Evolutionary conservation across 805 yeast genomes (phyloP).

Genomic region (Saturnispora hagleri): DNA sequence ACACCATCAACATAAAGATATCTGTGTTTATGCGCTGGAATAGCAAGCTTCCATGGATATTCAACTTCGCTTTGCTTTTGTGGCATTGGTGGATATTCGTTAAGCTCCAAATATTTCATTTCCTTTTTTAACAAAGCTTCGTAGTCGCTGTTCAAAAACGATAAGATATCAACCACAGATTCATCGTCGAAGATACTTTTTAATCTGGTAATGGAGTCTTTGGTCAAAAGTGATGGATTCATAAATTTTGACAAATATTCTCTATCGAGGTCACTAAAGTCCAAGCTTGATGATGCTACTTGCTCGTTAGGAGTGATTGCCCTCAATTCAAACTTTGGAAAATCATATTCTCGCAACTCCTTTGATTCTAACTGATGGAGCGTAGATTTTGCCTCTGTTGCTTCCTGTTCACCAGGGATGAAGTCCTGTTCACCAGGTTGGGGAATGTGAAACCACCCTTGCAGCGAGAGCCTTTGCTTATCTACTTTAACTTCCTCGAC

Average conservation of each 20-base stretch:
- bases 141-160: slow-evolving; percentile 50
- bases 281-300: slow-evolving; percentile 13
- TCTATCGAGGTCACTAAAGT: slow-evolving; percentile 34
- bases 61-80: slow-evolving; percentile 41
- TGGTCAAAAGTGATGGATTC: slow-evolving; percentile 41
- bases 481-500: slow-evolving; percentile 95
- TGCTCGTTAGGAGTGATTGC: slow-evolving; percentile 18
- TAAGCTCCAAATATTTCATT: slow-evolving; percentile 52
- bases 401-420: slow-evolving; percentile 74
- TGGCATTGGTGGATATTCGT: slow-evolving; percentile 47
- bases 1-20: slow-evolving; percentile 74
- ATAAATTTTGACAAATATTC: slow-evolving; percentile 45
- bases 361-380: slow-evolving; percentile 71
- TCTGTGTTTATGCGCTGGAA: slow-evolving; percentile 91
- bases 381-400: slow-evolving; percentile 64
- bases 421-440: slow-evolving; percentile 86
- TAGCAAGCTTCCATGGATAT: slow-evolving; percentile 82
- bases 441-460: slow-evolving; percentile 99
- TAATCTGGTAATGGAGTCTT: slow-evolving; percentile 33
- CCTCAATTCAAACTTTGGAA: slow-evolving; percentile 49
- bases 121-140: slow-evolving; percentile 37
- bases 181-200: slow-evolving; percentile 50
- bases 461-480: slow-evolving; percentile 83
- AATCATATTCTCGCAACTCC: slow-evolving; percentile 69
- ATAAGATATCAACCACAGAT: slow-evolving; percentile 57